Evolutionary conservation across 192 early-diverging fungal species (phyloP), one percentile per base, ranked within the genome.

Genomic region (Spizellomyces sp.): DNA sequence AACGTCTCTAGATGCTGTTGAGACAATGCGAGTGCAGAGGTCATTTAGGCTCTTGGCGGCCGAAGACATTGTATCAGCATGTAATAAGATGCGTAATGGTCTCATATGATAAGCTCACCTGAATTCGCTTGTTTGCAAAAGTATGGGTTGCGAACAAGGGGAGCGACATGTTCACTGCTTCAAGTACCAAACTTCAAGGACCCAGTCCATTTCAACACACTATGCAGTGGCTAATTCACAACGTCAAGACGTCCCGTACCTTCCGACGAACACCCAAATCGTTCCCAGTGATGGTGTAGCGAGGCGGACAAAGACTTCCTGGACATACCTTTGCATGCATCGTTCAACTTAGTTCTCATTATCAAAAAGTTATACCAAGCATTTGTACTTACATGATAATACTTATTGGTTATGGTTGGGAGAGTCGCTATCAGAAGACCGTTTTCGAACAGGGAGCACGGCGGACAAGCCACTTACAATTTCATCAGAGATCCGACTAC

Each of bases 211-310:
- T 54, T 12, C 12, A 54, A 2, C 17, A 54, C 14, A n/a, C 17
- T 54, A 2, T 54, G 50, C 50, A 36, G 27, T 36, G 27, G 27
- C 27, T 36, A 36, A 3, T 3, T 36, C 27, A 36, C 27, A 36
- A 36, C 27, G 27, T 36, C 27, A 36, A 36, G 3, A 36, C n/a
- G 27, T 36, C 27, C 27, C 27, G 12, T 54, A 54, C 50, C 50
- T 54, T 12, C 50, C 12, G 12, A 4, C 50, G 4, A 54, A 54
- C 17, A 54, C 50, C 50, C 50, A 54, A 19, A 54, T 19, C 4
- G 50, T 54, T 54, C 50, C 50, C 50, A 54, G 50, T 54, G 50
- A 54, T n/a, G 50, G 50, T 54, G 50, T 54, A 12, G 50, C 50
- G 14, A 54, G 50, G 2, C 50, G 50, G 2, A 54, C 50, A 54